Conservation (phyloP, 345 rosid species). For the Eucalyptus cladocalyx region DNA sequence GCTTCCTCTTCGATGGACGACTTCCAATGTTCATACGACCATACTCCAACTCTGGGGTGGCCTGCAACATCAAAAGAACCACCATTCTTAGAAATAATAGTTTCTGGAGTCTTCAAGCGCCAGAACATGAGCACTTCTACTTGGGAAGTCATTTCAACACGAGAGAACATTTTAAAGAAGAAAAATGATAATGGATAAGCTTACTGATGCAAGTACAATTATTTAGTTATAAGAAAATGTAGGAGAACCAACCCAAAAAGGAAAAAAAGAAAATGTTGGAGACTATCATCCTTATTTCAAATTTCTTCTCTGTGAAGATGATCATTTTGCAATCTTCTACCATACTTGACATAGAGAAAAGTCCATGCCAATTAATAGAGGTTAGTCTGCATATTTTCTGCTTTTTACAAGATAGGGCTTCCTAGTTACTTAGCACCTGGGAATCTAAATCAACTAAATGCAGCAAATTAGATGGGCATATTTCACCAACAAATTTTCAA, state of each 20-base stretch:
- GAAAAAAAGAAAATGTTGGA: neutral
- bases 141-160: neutral
- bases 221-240: neutral
- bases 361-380: neutral
- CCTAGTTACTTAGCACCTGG: neutral
- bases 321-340: neutral
- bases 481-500: neutral
- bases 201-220: neutral
- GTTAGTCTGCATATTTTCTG: neutral
- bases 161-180: neutral
- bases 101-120: neutral
- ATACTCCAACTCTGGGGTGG: slow-evolving; percentile 90
- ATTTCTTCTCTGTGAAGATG: neutral
- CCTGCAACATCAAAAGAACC: slow-evolving; percentile 19
- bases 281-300: neutral
- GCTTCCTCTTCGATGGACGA: slow-evolving; percentile 86
- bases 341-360: neutral
- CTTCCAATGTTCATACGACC: slow-evolving; percentile 99
- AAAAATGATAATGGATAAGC: neutral
- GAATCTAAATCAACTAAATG: neutral
- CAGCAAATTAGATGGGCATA: neutral
- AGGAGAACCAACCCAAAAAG: neutral
- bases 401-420: neutral
- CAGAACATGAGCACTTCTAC: neutral
- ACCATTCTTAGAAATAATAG: neutral